Conservation (phyloP, 2,329 filamentous ascomycete species). For the Fusarium foetens region DNA sequence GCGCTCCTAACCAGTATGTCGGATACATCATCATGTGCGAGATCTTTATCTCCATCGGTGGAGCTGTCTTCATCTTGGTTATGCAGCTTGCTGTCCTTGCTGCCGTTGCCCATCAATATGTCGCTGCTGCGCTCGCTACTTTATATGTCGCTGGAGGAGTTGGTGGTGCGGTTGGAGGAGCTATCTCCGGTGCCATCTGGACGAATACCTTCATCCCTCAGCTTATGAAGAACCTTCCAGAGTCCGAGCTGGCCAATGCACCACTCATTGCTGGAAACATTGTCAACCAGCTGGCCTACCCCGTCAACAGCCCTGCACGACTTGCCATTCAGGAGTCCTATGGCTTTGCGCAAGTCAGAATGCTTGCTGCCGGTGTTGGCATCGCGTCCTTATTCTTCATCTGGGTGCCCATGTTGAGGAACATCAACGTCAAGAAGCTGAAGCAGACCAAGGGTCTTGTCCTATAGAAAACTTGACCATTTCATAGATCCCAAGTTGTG, state of each 20-base stretch:
- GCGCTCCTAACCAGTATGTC: conserved; percentile 53
- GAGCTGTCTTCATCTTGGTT: conserved; percentile 63
- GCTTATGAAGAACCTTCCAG: conserved; percentile 53
- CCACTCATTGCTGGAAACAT: conserved; percentile 56
- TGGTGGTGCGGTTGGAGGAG: conserved; percentile 58
- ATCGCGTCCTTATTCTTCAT: conserved; percentile 44
- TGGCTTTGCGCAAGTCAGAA: conserved; percentile 56
- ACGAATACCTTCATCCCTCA: conserved; percentile 53
- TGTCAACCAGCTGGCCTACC: conserved; percentile 52
- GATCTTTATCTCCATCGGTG: conserved; percentile 63
- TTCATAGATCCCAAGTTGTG: background rate
- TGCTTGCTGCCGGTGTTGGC: conserved; percentile 51
- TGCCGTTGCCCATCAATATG: conserved; percentile 62
- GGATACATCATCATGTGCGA: conserved; percentile 64
- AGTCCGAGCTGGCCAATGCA: conserved; percentile 44
- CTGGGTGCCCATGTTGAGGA: conserved; percentile 46
- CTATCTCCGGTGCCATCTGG: conserved; percentile 56
- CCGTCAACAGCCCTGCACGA: conserved; percentile 53
- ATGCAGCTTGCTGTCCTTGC: conserved; percentile 69
- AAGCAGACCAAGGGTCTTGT: conserved; percentile 48
- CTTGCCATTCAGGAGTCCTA: conserved; percentile 59
- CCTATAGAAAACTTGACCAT: conserved; percentile 25
- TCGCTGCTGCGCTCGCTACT: conserved; percentile 61
- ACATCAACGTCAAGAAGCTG: conserved; percentile 47
- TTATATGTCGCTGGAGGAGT: conserved; percentile 57